phyloP scores from a whole-genome alignment of 2,329 filamentous ascomycete genomes.

The Aspergillus sp. region DNA sequence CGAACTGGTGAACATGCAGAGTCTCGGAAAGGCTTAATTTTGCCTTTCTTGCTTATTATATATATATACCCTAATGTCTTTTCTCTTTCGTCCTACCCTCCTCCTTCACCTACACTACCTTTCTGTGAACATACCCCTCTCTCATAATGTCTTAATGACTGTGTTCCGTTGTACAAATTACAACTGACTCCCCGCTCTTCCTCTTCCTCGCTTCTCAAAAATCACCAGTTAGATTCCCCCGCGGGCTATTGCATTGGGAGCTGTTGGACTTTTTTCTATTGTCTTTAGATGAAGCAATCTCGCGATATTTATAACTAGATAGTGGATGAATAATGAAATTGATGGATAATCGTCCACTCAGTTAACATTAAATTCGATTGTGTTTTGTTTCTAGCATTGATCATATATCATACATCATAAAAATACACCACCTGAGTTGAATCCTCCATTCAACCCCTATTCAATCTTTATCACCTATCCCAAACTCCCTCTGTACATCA shows the following conservation, averaged over 20 bases:
- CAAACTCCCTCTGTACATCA: constrained; percentile 38
- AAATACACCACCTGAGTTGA: not conserved
- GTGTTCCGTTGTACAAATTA: not conserved
- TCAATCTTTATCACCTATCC: constrained; percentile 34
- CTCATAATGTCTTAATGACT: constrained; percentile 1
- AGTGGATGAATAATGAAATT: no score
- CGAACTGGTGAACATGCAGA: constrained; percentile 76
- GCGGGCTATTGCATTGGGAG: no score
- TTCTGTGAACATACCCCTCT: not conserved
- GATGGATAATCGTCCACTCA: no score
- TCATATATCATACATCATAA: not conserved
- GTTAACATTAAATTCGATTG: no score
- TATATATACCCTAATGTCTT: not conserved
- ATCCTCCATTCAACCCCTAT: constrained; percentile 9
- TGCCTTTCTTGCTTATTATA: not conserved
- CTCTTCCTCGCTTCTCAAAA: no score
- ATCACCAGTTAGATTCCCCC: no score
- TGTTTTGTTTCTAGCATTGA: not conserved
- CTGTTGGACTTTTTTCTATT: no score
- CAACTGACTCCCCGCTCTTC: no score
- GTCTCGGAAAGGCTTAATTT: constrained; percentile 55
- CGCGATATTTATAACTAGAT: no score
- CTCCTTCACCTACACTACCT: not conserved
- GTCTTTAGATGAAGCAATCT: no score
- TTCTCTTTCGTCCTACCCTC: not conserved